Evolutionary conservation across 108 stramenopile species (phyloP).

Genomic region (Cyclotella cryptica): DNA sequence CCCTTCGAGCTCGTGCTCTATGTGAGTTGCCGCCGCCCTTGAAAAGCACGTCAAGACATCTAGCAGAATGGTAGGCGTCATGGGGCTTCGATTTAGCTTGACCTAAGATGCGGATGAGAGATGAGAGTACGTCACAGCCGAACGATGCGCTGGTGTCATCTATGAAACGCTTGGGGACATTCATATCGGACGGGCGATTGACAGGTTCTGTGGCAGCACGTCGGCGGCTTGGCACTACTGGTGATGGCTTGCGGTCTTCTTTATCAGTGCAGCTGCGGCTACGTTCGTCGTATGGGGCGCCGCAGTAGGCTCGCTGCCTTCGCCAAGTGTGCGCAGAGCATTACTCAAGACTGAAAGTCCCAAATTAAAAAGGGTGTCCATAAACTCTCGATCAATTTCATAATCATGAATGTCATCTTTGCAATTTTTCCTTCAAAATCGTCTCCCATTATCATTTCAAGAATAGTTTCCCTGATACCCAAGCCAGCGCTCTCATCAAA

Average conservation of each 20-base stretch:
- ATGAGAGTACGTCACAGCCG: constrained; percentile 74
- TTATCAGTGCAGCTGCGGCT: constrained; percentile 19
- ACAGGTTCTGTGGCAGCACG: constrained; percentile 51
- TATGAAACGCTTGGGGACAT: constrained; percentile 68
- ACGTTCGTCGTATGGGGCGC: background rate
- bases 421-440: constrained; percentile 48
- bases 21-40: constrained; percentile 67
- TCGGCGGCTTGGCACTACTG: constrained; percentile 17
- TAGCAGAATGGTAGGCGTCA: constrained; percentile 85
- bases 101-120: constrained; percentile 76
- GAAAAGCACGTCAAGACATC: constrained; percentile 77
- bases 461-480: constrained; percentile 82
- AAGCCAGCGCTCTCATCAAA: constrained; percentile 79
- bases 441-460: constrained; percentile 85
- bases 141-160: constrained; percentile 69
- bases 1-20: constrained; percentile 73
- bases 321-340: constrained; percentile 73
- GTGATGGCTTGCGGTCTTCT: constrained; percentile 52
- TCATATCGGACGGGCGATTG: constrained; percentile 47
- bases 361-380: constrained; percentile 75
- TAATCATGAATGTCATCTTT: constrained; percentile 46
- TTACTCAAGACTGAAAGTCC: constrained; percentile 86
- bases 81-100: constrained; percentile 84
- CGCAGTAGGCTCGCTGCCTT: constrained; percentile 23
- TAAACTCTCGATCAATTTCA: constrained; percentile 66